A percentile compares a stretch with the other conserved stretches of the same genome.
Evolutionary conservation across 441 rosid genomes (phyloP).

Genomic region (Pelargonium fulgidum): DNA sequence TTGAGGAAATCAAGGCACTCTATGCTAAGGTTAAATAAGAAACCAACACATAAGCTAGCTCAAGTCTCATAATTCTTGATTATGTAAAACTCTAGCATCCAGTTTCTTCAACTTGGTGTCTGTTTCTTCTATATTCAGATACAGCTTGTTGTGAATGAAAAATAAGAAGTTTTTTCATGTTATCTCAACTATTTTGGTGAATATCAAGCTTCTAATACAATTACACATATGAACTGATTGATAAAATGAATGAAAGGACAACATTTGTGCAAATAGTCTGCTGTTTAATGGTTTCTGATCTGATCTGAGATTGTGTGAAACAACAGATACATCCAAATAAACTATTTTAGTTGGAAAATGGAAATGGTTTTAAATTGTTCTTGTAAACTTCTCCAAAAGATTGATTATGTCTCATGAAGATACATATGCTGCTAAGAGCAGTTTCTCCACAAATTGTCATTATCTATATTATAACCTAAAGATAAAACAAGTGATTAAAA

Average conservation of each 20-base stretch:
- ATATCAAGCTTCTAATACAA: not conserved
- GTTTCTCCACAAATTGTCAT: not conserved
- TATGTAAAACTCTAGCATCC: not conserved
- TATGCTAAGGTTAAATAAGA: conserved; percentile 9
- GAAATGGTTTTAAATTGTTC: too few relatives aligned
- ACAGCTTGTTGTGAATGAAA: conserved; percentile 5
- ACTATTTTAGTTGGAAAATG: too few relatives aligned
- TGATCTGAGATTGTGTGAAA: too few relatives aligned
- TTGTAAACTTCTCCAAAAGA: too few relatives aligned
- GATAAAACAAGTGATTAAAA: not conserved
- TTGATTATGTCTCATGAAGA: too few relatives aligned
- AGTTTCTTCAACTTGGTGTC: not conserved
- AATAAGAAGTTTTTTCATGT: not conserved
- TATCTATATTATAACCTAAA: not conserved
- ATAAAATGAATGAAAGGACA: too few relatives aligned
- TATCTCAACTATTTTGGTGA: not conserved
- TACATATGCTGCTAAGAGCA: not conserved
- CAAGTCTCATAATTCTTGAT: not conserved
- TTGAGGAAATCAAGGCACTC: conserved; percentile 26
- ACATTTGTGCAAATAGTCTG: too few relatives aligned
- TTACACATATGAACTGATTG: not conserved
- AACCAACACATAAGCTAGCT: not conserved
- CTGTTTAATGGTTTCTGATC: too few relatives aligned
- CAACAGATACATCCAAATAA: too few relatives aligned
- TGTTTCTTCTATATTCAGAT: not conserved